Percentiles rank a stretch among this genome's conserved stretches.
phyloP scores from a whole-genome alignment of 441 rosid species.

The Adansonia grandidieri region DNA sequence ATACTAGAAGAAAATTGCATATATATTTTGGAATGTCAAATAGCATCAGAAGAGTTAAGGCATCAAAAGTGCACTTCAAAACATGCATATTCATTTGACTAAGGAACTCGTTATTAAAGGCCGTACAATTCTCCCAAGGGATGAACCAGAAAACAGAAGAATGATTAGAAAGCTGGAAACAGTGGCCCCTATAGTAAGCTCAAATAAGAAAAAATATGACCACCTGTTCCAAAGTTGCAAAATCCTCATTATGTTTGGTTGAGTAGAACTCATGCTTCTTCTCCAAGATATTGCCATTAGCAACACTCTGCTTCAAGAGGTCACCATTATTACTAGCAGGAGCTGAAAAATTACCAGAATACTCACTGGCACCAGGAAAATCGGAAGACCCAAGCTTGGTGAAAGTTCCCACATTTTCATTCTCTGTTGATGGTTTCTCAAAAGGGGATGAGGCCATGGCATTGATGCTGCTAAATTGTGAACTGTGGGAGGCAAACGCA shows the following conservation, averaged over 20 bases:
- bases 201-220: background rate
- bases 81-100: background rate
- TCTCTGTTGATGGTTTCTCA: slow-evolving; percentile 40
- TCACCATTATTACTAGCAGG: slow-evolving; percentile 47
- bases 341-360: slow-evolving; percentile 35
- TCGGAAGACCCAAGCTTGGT: slow-evolving; percentile 35
- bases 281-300: slow-evolving; percentile 36
- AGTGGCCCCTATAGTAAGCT: background rate
- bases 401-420: slow-evolving; percentile 42
- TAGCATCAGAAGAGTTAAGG: background rate
- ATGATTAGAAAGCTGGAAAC: background rate
- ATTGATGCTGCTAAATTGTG: slow-evolving; percentile 45
- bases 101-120: background rate
- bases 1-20: background rate
- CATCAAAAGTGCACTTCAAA: slow-evolving; percentile 5
- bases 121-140: background rate
- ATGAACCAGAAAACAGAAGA: background rate
- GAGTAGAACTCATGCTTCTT: slow-evolving; percentile 50
- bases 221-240: slow-evolving; percentile 95
- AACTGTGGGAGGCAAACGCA: slow-evolving; percentile 39
- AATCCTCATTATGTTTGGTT: slow-evolving; percentile 78
- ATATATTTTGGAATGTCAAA: background rate
- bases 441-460: slow-evolving; percentile 40
- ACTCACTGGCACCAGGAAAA: slow-evolving; percentile 41
- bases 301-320: slow-evolving; percentile 23